Base-by-base conservation (phyloP, 306 rosid genomes). In the Cucumis hystrix region DNA sequence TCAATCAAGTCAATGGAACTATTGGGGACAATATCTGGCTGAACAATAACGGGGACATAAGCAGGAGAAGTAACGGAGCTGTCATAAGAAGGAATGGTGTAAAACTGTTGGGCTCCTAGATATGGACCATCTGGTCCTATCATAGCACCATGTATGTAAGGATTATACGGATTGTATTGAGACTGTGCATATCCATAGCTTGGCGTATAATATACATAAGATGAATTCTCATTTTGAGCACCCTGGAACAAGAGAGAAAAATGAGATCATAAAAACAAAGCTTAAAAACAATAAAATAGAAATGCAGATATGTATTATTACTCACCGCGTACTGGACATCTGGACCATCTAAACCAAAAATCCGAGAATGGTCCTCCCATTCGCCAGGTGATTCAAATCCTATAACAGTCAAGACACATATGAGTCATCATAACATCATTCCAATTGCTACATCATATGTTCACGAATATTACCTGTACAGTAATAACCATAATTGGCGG, bases 161-260 rank as follows among this genome's bases (percentile, higher is more conserved):
- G 97, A 85, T 94, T 94, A 87, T 91, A 94, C 49, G 98, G 97
- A 82, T 94, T 94, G 85, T 90, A 94, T 60, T 96, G 94, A 80
- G 97, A 90, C 95, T 91, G 96, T 94, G 93, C 88, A 92, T 86
- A 94, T 77, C 97, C 96, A 87, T 94, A 90, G 88, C 81, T 86
- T 83, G 91, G 91, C 45, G 91, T 82, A 85, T 90, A 91, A 87
- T 90, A 94, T 87, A 87, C 96, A 87, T 86, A 94, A 13, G 92
- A 90, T 23, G 84, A 79, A 88, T 78, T 89, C 87, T 94, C 97
- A 87, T 85, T 90, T 78, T 90, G 95, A 56, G 83, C 88, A 94
- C 97, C 93, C 97, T 94, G 92, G 35, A 37, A 56, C 43, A 61
- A 25, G 47, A 85, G 21, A 21, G 77, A 33, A 70, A 28, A 71